phyloP scores from a whole-genome alignment of 805 yeast genomes.

The Brettanomyces anomalus region DNA sequence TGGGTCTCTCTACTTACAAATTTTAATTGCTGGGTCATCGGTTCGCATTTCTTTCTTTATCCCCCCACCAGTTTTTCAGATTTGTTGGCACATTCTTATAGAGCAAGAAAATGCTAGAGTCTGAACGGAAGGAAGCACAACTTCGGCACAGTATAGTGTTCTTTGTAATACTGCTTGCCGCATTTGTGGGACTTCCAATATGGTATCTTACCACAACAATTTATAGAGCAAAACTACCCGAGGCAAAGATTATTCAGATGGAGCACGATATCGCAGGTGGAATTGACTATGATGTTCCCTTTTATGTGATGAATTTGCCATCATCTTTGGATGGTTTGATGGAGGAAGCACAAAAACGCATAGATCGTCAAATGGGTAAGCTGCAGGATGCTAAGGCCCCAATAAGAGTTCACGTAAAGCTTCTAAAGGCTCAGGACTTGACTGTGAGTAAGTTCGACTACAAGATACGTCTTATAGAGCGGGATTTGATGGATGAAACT shows the following conservation, averaged over 20 bases:
- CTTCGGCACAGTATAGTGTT: slow-evolving; percentile 11
- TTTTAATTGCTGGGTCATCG: no score
- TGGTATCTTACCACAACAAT: slow-evolving; percentile 55
- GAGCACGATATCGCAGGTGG: slow-evolving; percentile 15
- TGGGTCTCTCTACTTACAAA: no score
- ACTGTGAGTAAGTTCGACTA: slow-evolving; percentile 19
- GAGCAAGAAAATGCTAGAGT: no score
- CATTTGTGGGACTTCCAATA: slow-evolving; percentile 45
- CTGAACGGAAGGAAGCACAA: no score
- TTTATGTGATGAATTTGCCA: slow-evolving; percentile 29
- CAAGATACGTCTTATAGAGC: slow-evolving; percentile 22
- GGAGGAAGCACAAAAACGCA: slow-evolving; percentile 25
- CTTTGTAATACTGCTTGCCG: slow-evolving; percentile 20
- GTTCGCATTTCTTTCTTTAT: no score
- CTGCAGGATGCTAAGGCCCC: slow-evolving; percentile 12
- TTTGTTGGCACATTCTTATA: no score
- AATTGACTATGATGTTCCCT: slow-evolving; percentile 31
- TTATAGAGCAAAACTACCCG: slow-evolving; percentile 53
- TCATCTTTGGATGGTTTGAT: slow-evolving; percentile 24
- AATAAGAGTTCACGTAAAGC: slow-evolving; percentile 25
- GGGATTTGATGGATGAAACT: slow-evolving; percentile 10
- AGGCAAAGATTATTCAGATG: slow-evolving; percentile 28
- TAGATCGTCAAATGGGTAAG: slow-evolving; percentile 22
- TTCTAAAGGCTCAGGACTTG: slow-evolving; percentile 16
- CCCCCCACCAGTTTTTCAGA: no score